Evolutionary conservation across 108 stramenopile species (phyloP), one percentile per base, ranked within the genome.

Genomic region (Nitzschia sp.): DNA sequence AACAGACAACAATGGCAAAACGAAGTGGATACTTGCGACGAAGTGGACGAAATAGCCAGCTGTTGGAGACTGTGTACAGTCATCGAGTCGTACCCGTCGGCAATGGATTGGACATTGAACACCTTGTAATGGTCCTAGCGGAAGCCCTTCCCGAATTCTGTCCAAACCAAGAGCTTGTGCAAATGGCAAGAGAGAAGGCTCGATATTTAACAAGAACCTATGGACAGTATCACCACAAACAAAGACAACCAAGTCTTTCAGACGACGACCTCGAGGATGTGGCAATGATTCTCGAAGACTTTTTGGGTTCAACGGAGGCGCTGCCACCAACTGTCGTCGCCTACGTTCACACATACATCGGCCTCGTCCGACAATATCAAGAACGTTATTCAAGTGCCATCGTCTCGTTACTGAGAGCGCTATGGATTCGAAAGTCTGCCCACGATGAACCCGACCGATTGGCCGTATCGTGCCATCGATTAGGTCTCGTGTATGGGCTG

Each of bases 281-380:
- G 4, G 49, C 49, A 17, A 51, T 51, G 49, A 51, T 51, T 19
- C 49, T 51, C 18, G 49, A 51, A 51, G 49, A 51, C 21, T 51
- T 51, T 23, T 23, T 51, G 13, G n/a, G 49, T 19, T 51, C 49
- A 4, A 51, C 49, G 19, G 19, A 17, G 21, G 21, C 17, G 4
- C 49, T 51, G 13, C 49, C 49, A 51, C n/a, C 49, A 8, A 51
- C 17, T 51, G 28, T 69, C 32, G 68, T 69, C 18, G 68, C 68
- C 0, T 45, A 46, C 26, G 36, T 69, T 28, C 55, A 69, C 38
- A 54, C 68, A 0, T 54, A 57, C n/a, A 59, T 69, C 54, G 68
- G 68, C 17, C 57, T 69, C 19, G 17, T 69, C 15, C 56, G 68
- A 46, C 68, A 59, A 35, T 51, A 51, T 19, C 19, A 51, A 51